A percentile compares a stretch with the other conserved stretches of the same genome.
Evolutionary conservation across 2,329 filamentous ascomycete genomes (phyloP).

Genomic region (Fusarium sp.): DNA sequence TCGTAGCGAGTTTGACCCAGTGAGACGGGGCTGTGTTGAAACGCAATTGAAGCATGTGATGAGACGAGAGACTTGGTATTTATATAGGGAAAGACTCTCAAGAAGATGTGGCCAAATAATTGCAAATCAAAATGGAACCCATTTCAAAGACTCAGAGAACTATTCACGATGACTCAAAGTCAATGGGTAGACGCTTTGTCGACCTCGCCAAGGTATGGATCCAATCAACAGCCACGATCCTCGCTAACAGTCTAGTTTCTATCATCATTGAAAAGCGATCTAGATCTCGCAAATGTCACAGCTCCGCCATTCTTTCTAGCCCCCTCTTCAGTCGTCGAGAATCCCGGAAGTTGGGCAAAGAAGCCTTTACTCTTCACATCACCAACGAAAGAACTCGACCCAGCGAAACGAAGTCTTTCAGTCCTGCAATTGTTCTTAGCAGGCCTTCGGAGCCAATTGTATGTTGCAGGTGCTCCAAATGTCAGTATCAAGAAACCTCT

Average conservation of each 20-base stretch:
- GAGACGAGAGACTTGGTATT: neutral
- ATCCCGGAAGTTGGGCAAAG: conserved; percentile 61
- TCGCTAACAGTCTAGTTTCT: conserved; percentile 23
- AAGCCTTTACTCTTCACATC: conserved; percentile 58
- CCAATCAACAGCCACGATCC: no score
- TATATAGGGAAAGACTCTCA: neutral
- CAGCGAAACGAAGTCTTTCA: conserved; percentile 55
- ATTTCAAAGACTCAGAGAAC: conserved; percentile 16
- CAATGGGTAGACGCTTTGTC: conserved; percentile 23
- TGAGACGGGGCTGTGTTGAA: conserved; percentile 16
- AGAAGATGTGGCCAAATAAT: accelerated
- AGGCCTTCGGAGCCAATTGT: conserved; percentile 58
- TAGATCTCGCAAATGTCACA: conserved; percentile 61
- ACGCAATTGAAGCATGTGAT: conserved; percentile 25
- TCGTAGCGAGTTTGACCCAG: neutral
- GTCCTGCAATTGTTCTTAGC: conserved; percentile 59
- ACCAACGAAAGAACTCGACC: conserved; percentile 54
- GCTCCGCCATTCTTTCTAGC: conserved; percentile 61
- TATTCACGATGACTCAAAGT: conserved; percentile 25
- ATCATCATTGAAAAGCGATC: conserved; percentile 50
- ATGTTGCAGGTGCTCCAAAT: conserved; percentile 56
- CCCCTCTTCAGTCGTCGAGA: conserved; percentile 60
- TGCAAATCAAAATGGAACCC: neutral
- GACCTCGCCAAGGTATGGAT: conserved; percentile 29
- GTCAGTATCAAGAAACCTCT: conserved; percentile 63